A percentile compares a stretch with the other conserved stretches of the same genome.
Conservation (phyloP, 148 eudicot genomes). For the Salicornia ramosissima region DNA sequence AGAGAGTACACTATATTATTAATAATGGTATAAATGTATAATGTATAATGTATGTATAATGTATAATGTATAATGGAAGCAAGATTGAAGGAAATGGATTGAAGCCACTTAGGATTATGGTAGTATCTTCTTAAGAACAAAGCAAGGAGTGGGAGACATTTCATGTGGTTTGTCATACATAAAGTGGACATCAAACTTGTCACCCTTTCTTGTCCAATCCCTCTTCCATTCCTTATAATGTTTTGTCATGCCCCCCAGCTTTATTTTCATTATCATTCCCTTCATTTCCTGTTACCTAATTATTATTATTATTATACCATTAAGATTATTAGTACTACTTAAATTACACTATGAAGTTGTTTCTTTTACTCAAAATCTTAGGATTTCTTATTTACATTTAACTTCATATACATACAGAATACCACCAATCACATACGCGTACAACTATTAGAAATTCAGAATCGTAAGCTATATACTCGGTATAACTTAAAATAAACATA, state of each 20-base stretch:
- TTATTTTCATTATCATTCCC: constrained; percentile 3
- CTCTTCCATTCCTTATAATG: constrained; percentile 15
- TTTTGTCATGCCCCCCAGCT: constrained; percentile 5
- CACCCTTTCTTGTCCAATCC: constrained; percentile 19
- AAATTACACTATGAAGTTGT: too few relatives aligned
- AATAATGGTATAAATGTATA: too few relatives aligned
- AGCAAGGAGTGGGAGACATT: constrained; percentile 33
- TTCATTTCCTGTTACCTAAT: constrained; percentile 17
- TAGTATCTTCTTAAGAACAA: constrained; percentile 19
- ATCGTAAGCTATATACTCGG: too few relatives aligned
- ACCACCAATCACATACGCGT: too few relatives aligned
- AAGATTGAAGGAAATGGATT: constrained; percentile 13
- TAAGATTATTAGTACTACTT: too few relatives aligned
- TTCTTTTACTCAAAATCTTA: too few relatives aligned
- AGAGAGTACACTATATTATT: too few relatives aligned
- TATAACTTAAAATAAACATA: too few relatives aligned
- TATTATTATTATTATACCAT: not conserved
- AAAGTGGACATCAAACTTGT: constrained; percentile 25
- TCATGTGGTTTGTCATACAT: constrained; percentile 34
- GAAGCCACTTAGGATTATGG: constrained; percentile 5
- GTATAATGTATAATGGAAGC: constrained; percentile 7
- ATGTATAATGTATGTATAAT: too few relatives aligned
- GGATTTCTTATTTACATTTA: too few relatives aligned
- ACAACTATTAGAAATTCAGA: too few relatives aligned
- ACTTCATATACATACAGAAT: too few relatives aligned